Base-by-base conservation (phyloP, 148 eudicot species). In the Camellia sinensis region DNA sequence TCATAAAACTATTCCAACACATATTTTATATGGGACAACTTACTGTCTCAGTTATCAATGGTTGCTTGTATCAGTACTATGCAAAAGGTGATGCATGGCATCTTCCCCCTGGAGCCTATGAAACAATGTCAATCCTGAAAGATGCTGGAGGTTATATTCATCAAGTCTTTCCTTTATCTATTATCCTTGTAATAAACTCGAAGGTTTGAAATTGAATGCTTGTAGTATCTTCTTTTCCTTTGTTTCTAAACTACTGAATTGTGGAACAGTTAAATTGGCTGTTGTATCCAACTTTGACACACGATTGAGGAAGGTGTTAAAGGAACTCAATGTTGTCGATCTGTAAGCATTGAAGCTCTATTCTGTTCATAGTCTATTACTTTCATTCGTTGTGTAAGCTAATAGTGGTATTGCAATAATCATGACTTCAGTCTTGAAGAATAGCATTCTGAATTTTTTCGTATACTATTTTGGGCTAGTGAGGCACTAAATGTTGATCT, bases 231-330 rank as follows among this genome's bases (percentile, higher is more conserved):
- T 80, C 61, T 3, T 54, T 64, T 50, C 53, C 46, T 74, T 45
- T 50, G 61, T 43, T 45, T 75, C 63, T 41, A 19, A 76, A 67
- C 54, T 44, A 78, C 82, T 74, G 64, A 57, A 72, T 52, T 71
- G 56, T 85, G 79, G 67, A 76, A 77, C 94, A 97, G 99, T 97
- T 84, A 94, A 92, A 90, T 82, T 97, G 83, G 99, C 94, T 22
- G 98, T 94, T 80, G 97, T 97, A 29, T 97, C 99, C 86, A 97
- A 97, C 84, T 97, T 97, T 53, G 99, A 97, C 87, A 91, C 82
- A 66, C 97, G 99, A 73, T 85, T 97, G 85, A 94, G 97, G 90
- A 97, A 97, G 92, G 85, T 97, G 67, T 81, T 97, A 78, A 89
- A 88, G 88, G 99, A 97, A 63, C 97, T 94, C 60, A 85, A 90